Conservation (phyloP, 805 yeast genomes). For the Diddensiella caesifluorescens region DNA sequence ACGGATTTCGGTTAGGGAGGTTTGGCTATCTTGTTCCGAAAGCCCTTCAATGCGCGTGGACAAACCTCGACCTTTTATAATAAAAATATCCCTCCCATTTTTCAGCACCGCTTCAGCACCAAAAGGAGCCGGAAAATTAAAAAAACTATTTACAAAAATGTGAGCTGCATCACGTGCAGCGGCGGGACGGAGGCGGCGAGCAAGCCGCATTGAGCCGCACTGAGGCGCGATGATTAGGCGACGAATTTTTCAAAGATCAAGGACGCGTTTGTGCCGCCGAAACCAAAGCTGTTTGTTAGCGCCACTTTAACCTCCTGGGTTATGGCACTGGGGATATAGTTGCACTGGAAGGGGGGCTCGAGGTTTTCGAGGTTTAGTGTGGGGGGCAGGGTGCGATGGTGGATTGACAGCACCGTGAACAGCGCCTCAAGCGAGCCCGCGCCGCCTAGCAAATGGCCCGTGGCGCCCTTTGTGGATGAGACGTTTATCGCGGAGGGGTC, state of each 20-base stretch:
- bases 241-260: conserved; percentile 30
- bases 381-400: conserved; percentile 61
- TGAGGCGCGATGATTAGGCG: background rate
- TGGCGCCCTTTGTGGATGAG: conserved; percentile 84
- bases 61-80: too few relatives aligned
- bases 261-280: conserved; percentile 93
- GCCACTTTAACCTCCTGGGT: conserved; percentile 53
- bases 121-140: background rate
- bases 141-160: background rate
- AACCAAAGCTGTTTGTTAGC: conserved; percentile 87
- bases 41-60: too few relatives aligned
- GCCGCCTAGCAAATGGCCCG: conserved; percentile 93
- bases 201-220: too few relatives aligned
- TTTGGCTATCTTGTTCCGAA: too few relatives aligned
- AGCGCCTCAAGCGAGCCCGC: conserved; percentile 93
- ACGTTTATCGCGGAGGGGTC: conserved; percentile 36
- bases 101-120: too few relatives aligned
- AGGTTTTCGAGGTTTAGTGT: conserved; percentile 62
- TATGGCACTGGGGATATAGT: conserved; percentile 53
- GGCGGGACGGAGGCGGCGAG: too few relatives aligned
- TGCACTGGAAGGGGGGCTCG: conserved; percentile 49
- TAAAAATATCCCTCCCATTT: too few relatives aligned
- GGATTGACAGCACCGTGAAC: conserved; percentile 64
- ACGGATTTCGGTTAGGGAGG: too few relatives aligned
- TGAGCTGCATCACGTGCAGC: background rate